Evolutionary conservation across 345 rosid species (phyloP).

Genomic region (Salix viminalis): DNA sequence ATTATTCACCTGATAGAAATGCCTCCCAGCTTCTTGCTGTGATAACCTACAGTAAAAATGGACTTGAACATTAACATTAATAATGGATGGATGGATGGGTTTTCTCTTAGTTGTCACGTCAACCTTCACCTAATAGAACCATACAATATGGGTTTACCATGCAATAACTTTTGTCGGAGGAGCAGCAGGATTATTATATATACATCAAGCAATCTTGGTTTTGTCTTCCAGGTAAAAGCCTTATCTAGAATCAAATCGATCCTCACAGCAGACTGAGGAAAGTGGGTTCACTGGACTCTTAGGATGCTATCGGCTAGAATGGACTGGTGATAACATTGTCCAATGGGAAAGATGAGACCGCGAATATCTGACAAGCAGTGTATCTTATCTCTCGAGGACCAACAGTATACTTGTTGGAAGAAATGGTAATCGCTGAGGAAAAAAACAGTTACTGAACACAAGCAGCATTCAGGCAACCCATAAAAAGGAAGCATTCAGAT

Average conservation of each 20-base stretch:
- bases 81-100: not conserved
- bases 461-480: not conserved
- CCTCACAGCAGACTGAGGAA: not conserved
- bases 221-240: not conserved
- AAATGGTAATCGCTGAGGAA: not conserved
- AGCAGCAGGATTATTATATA: no score
- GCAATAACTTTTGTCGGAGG: no score
- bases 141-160: no score
- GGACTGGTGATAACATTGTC: not conserved
- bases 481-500: no score
- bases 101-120: not conserved
- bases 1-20: not conserved
- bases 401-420: no score
- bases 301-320: not conserved
- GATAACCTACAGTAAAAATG: no score
- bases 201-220: no score
- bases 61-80: no score
- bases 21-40: not conserved
- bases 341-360: not conserved
- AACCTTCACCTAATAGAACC: no score
- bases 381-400: not conserved
- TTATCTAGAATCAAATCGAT: not conserved
- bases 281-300: not conserved
- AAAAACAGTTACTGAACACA: not conserved
- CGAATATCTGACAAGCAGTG: not conserved